Base-by-base conservation (phyloP, 1,139 yeast genomes). In the Saccharomyces hybrid region DNA sequence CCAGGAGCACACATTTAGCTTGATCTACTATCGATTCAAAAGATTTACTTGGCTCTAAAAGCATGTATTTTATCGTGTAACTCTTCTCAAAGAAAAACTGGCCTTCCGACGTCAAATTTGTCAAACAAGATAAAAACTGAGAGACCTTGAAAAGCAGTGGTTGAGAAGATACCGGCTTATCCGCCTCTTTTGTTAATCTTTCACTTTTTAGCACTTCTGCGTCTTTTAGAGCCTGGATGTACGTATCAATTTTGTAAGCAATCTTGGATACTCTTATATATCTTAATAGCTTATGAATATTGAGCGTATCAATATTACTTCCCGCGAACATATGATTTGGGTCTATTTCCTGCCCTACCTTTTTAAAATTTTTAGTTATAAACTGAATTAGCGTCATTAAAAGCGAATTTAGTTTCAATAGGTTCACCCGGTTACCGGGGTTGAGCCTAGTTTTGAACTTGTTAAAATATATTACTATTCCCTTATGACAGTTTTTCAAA, bases 101-200 rank as follows among this genome's bases (percentile, higher is more conserved):
- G 0, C 99, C 99, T 65, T 90, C 96, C 47, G 77, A 73, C 0
- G 90, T 79, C 1, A 96, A 95, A 65, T 88, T 86, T 0, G 88
- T 75, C 8, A 91, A 72, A 9, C 85, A 77, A 52, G 79, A 75
- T 24, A 91, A 69, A 62, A 91, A 91, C 14, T 81, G 76, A 14
- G 85, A 74, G 2, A 90, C 74, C 59, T 82, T 83, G 67, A 86
- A 84, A 5, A 90, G 72, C 2, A 86, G 71, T 0, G 96, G 95
- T 24, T 60, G 57, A 2, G 61, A 54, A 52, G 63, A 51, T 47
- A 60, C 21, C 47, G 57, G 50, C 6, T 31, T 48, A 51, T 59
- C 5, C 56, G 55, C 11, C 56, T 49, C 29, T 47, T 2, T 51
- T 52, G n/a, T 60, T 52, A 27, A 65, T 58, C 9, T 53, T 58